Evolutionary conservation across 192 early-diverging fungal species (phyloP), one percentile per base, ranked within the genome.

Genomic region (Geosiphon pyriformis): DNA sequence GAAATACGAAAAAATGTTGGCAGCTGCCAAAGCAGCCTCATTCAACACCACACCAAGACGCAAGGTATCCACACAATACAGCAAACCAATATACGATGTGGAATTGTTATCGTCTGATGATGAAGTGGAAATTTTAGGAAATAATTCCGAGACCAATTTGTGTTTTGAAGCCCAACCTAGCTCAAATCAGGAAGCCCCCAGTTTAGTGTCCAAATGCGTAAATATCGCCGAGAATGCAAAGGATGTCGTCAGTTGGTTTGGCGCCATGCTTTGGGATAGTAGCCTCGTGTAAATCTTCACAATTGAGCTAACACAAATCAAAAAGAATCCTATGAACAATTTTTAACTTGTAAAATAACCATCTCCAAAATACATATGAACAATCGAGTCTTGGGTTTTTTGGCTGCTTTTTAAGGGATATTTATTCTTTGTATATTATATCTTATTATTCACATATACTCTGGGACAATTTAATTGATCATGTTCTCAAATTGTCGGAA

Each of bases 191-290:
- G 48, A 27, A 20, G 61, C 49, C 17, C 32, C 61, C 20, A 46
- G 61, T 29, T 34, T 66, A 27, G 64, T 66, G 23, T 11, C 42
- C 35, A 20, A 27, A 31, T 54, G 52, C 47, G 54, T 57, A 29
- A 56, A 66, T 25, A 27, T 66, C 56, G 64, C 64, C 17, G 25
- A 47, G 1, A 66, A 66, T 56, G 64, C 52, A 10, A 57, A 54
- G 25, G 64, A 66, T 66, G 64, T 66, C 29, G 54, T 66, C 10
- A 66, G 52, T 46, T 66, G 64, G 64, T 54, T 30, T 33, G 27
- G 64, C 47, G 50, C 64, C 7, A 66, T 66, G 65, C 26, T 66
- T 42, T 66, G 65, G 65, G 48, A 66, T 46, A 56, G 30, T 56
- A 55, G 49, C 32, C 29, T 66, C n/a, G 37, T 56, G 20, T 66